A percentile compares a stretch with the other conserved stretches of the same genome.
Conservation (phyloP, 306 rosid genomes). For the Cajanus cajan region DNA sequence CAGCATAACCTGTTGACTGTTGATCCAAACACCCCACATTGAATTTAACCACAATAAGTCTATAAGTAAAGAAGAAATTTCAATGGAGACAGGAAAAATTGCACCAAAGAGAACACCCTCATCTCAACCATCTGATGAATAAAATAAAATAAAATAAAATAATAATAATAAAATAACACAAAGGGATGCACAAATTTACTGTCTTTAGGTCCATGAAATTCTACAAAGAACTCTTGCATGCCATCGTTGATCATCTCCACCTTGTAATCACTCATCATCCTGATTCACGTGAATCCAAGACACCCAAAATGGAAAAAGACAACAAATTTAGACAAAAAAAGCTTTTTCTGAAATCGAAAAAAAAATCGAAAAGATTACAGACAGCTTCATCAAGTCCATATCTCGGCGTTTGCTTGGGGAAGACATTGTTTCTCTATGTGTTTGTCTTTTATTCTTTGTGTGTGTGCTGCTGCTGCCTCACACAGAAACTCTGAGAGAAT, state of each 20-base stretch:
- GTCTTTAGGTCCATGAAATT: conserved; percentile 81
- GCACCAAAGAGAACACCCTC: not conserved
- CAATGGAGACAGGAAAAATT: not conserved
- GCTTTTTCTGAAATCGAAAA: not conserved
- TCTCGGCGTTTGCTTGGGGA: conserved; percentile 89
- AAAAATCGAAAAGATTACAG: conserved; percentile 38
- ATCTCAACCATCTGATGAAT: not conserved
- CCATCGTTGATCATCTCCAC: conserved; percentile 78
- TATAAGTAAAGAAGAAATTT: not conserved
- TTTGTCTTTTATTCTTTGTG: not conserved
- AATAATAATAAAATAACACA: not conserved
- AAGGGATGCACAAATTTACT: conserved; percentile 49
- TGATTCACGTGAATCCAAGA: conserved; percentile 40
- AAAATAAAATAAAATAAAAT: not conserved
- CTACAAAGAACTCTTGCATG: conserved; percentile 76
- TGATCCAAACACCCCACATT: conserved; percentile 32
- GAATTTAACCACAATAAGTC: not conserved
- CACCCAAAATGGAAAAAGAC: conserved; percentile 15
- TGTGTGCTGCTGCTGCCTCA: not conserved
- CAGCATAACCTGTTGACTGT: conserved; percentile 15
- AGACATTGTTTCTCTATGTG: conserved; percentile 51
- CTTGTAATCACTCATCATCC: conserved; percentile 95
- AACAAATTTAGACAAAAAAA: conserved; percentile 6
- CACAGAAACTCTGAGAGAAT: not conserved
- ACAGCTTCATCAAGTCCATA: conserved; percentile 96